Evolutionary conservation across 2,329 filamentous ascomycete species (phyloP).

Genomic region (Ophiostoma australiae): DNA sequence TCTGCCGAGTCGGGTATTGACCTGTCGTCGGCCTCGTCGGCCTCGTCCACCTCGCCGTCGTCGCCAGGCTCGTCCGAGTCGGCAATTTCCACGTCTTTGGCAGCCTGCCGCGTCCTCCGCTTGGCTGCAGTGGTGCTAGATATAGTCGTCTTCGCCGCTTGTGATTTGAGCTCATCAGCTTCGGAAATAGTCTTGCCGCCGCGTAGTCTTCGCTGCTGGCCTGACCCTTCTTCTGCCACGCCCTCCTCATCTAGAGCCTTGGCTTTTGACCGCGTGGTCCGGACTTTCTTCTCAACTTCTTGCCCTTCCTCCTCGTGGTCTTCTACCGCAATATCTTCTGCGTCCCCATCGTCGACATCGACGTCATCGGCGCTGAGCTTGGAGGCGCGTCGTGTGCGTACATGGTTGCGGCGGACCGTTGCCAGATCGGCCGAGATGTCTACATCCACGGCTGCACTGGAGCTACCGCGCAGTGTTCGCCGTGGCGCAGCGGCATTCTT

Average conservation of each 20-base stretch:
- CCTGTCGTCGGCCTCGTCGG: not conserved
- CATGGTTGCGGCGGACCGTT: not conserved
- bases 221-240: not conserved
- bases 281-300: not conserved
- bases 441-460: not conserved
- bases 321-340: constrained; percentile 1
- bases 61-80: constrained; percentile 17
- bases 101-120: constrained; percentile 15
- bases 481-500: constrained; percentile 29
- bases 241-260: not conserved
- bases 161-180: not conserved
- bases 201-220: constrained; percentile 12
- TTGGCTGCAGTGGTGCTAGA: not conserved
- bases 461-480: not conserved
- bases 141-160: not conserved
- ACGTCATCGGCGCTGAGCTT: constrained; percentile 6
- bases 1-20: constrained; percentile 13
- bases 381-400: not conserved
- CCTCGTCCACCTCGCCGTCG: not conserved
- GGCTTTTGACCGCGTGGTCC: constrained; percentile 3
- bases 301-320: constrained; percentile 3
- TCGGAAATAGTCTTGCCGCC: constrained; percentile 11
- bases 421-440: not conserved
- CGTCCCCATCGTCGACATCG: not conserved
- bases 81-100: constrained; percentile 16